Percentiles rank a stretch among this genome's conserved stretches.
phyloP scores from a whole-genome alignment of 2,329 filamentous ascomycete species.

The Claviceps digitariae region DNA sequence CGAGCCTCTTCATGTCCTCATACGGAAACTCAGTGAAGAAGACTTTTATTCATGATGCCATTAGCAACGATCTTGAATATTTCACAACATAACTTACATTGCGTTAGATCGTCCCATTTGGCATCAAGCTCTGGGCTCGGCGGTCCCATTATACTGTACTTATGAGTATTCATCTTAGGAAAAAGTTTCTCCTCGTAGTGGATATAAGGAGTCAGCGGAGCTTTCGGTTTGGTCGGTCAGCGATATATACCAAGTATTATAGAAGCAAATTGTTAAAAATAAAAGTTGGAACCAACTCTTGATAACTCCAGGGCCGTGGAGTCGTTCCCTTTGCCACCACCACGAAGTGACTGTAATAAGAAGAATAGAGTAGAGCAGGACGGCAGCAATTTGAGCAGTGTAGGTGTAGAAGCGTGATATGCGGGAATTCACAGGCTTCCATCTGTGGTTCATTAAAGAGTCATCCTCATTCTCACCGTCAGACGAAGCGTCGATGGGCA shows the following conservation, averaged over 20 bases:
- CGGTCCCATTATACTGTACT: neutral
- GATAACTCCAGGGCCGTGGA: neutral
- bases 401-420: neutral
- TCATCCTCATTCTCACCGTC: neutral
- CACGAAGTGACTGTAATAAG: neutral
- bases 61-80: neutral
- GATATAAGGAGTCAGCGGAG: neutral
- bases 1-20: neutral
- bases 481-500: neutral
- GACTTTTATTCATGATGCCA: neutral
- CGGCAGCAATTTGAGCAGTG: neutral
- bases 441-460: neutral
- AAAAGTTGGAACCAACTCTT: neutral
- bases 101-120: neutral
- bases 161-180: neutral
- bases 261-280: too few relatives aligned
- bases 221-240: neutral
- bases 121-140: constrained; percentile 1
- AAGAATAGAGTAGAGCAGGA: neutral
- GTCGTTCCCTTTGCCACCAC: neutral
- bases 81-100: neutral
- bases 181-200: neutral
- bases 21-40: constrained; percentile 1
- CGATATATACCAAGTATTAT: neutral
- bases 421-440: neutral